phyloP scores from a whole-genome alignment of 345 rosid genomes.

The Excoecaria cochinchinensis region DNA sequence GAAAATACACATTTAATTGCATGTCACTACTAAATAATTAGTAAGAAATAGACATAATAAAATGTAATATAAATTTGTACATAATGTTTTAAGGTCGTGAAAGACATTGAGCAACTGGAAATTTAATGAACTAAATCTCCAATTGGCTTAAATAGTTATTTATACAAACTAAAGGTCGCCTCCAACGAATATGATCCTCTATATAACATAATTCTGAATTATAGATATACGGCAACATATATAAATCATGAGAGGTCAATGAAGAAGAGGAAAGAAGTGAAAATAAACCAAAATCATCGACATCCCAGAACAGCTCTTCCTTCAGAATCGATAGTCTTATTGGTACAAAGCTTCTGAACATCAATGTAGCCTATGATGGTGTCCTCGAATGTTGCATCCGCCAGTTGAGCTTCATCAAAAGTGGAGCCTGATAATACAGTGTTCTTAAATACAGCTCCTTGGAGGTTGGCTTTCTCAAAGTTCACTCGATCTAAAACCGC shows the following conservation, averaged over 20 bases:
- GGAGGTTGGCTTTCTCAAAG: constrained; percentile 66
- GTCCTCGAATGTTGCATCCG: constrained; percentile 66
- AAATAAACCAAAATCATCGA: constrained; percentile 35
- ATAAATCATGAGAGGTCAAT: background rate
- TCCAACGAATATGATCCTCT: background rate
- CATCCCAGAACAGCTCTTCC: constrained; percentile 61
- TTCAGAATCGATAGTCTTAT: constrained; percentile 42
- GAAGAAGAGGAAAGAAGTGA: background rate
- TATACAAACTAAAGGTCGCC: no score
- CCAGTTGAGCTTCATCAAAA: constrained; percentile 61
- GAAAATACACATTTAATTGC: no score
- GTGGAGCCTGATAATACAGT: constrained; percentile 80
- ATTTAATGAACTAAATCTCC: no score
- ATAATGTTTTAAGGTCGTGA: no score
- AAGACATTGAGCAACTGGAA: no score
- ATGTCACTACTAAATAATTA: no score
- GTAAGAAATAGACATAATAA: no score
- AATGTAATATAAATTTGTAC: no score
- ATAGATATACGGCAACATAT: background rate
- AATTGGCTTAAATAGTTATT: no score
- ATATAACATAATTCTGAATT: background rate
- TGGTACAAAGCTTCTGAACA: constrained; percentile 62
- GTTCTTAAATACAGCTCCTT: constrained; percentile 81
- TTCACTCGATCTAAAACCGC: constrained; percentile 89
- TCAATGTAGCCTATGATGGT: constrained; percentile 72